Base-by-base conservation (phyloP, 805 yeast genomes). In the Zygosaccharomyces siamensis region DNA sequence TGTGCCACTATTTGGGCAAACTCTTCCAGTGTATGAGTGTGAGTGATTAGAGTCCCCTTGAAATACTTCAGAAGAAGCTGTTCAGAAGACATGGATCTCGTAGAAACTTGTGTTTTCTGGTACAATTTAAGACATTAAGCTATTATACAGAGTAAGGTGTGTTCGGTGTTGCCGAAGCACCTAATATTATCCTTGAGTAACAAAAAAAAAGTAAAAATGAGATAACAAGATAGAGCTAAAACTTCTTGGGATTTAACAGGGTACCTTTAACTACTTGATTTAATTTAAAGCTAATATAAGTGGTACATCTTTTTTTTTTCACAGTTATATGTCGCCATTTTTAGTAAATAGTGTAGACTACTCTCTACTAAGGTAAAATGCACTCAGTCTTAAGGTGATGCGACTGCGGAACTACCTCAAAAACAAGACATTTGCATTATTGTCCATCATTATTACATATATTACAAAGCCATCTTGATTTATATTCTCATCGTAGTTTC, bases 401-500 rank as follows among this genome's bases (percentile, higher is more conserved):
- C 11, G 28, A 26, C 28, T 26, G 28, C 4, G 28, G 28, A 26
- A 8, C 28, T 8, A 36, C 23, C 39, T 18, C 39, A 14, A 3
- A 36, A 36, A 21, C 32, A 27, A 21, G 20, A n/a, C 7, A 7
- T 3, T 32, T 16, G 20, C 16, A 26, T 3, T 24, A 10, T 21
- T 24, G 27, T 16, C n/a, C 21, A 27, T 30, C 26, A 30, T 39
- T 12, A 28, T n/a, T 39, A 27, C 21, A 27, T 26, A 39, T 24
- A 14, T 39, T 18, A 16, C 32, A 14, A 10, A 12, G 18, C 35
- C 30, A 10, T 20, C 18, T 12, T 26, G 20, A 20, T 8, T 49
- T 42, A 61, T 26, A 59, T 56, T 43, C 61, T 59, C 57, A 61
- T 47, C 16, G 68, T 60, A 12, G 69, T 68, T 45, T 74, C 79